Evolutionary conservation across 768 basidiomycete species (phyloP), one percentile per base, ranked within the genome.

Genomic region (Asterophora lycoperdoides): DNA sequence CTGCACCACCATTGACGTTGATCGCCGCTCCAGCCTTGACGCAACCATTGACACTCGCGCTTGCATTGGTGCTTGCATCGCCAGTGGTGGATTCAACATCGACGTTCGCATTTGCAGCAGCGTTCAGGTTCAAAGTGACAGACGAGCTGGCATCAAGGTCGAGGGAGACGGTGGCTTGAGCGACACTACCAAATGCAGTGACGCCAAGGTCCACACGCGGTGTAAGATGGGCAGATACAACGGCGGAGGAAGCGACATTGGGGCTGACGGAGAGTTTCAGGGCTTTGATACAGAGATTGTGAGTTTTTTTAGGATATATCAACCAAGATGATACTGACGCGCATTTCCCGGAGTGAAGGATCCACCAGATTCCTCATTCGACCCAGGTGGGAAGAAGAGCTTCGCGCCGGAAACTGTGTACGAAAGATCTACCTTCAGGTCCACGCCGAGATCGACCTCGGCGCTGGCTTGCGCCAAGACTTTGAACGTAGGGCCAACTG

Each of bases 191-290:
- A 2, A 81, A 60, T 4, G 73, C 73, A 4, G 59, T 57, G 30
- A 81, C 57, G 2, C 74, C 75, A 40, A 81, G 61, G 40, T 73
- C 70, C 35, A 79, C 48, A 29, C 63, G 61, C 0, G 78, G 79
- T 41, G 75, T 77, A 35, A 80, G 59, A 57, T 80, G 77, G 1
- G 71, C 77, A 11, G 65, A 62, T 11, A 79, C 50, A 2, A 59
- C 65, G 6, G 72, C 75, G 7, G 68, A 69, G 9, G 72, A 67
- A 2, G 60, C 61, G 15, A 68, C 65, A 11, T 61, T 64, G 1
- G 76, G 71, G 47, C 59, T 64, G 2, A 68, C 71, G 13, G 69
- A 66, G n/a, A 78, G 61, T 49, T 65, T 65, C 17, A 79, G 52
- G 14, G 71, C 73, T 73, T 46, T n/a, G 33, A 36, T 39, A n/a